These are phyloP conservation scores for Gnomoniopsis smithogilvyi DNA, from an alignment of 2,329 filamentous ascomycete genomes.

Conservation along the genomic window DNA sequence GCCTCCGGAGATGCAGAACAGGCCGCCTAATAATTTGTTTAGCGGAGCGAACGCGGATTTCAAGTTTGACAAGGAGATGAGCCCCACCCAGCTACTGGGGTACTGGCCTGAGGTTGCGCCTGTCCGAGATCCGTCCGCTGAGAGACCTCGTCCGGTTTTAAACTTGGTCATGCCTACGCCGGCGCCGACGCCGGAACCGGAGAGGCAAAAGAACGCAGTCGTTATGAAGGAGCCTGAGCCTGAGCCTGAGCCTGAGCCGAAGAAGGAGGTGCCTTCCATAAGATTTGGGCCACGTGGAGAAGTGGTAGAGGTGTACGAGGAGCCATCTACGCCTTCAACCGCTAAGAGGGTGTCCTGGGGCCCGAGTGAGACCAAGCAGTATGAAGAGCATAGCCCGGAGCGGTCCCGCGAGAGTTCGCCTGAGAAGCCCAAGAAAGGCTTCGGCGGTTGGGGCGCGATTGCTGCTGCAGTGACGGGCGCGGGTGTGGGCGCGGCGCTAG, in stretches of 20 bases:
- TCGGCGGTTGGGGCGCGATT: slow-evolving; percentile 54
- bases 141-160: slow-evolving; percentile 54
- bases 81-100: slow-evolving; percentile 45
- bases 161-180: slow-evolving; percentile 63
- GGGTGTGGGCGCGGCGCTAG: slow-evolving; percentile 25
- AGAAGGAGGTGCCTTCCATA: slow-evolving; percentile 26
- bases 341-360: slow-evolving; percentile 62
- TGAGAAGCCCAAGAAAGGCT: slow-evolving; percentile 34
- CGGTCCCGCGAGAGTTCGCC: slow-evolving; percentile 30
- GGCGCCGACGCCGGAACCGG: slow-evolving; percentile 44
- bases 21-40: slow-evolving; percentile 45
- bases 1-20: slow-evolving; percentile 48
- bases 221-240: slow-evolving; percentile 18
- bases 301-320: slow-evolving; percentile 39
- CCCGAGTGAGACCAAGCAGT: slow-evolving; percentile 61
- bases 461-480: slow-evolving; percentile 46
- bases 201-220: slow-evolving; percentile 32
- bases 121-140: slow-evolving; percentile 49
- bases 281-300: slow-evolving; percentile 40
- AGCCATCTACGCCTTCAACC: slow-evolving; percentile 34
- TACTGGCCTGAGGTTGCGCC: slow-evolving; percentile 26
- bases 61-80: slow-evolving; percentile 55
- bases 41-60: slow-evolving; percentile 63
- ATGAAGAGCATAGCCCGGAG: slow-evolving; percentile 57
- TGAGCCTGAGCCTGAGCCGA: slow-evolving; percentile 16